Percentiles rank a stretch among this genome's conserved stretches.
These are phyloP conservation scores for Sphagnurus paluster DNA, from an alignment of 1,284 basidiomycete species.

Conservation along the genomic window DNA sequence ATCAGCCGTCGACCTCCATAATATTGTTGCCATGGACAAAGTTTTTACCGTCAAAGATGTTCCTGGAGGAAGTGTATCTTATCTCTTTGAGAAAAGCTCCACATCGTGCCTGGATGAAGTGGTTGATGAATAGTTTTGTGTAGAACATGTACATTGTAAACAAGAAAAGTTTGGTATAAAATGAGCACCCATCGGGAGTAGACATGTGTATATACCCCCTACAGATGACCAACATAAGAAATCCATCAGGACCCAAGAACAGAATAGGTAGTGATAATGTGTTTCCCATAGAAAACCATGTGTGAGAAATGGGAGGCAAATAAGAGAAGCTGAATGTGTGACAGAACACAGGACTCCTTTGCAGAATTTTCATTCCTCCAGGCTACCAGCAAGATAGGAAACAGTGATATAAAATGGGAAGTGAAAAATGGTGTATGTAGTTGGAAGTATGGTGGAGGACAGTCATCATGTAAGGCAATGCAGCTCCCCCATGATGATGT, in stretches of 20 bases:
- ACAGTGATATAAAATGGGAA: neutral
- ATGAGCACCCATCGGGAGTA: neutral
- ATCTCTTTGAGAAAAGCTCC: constrained; percentile 65
- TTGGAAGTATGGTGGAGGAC: too few species aligned
- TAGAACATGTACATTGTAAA: neutral
- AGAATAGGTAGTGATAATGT: too few species aligned
- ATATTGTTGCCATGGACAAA: constrained; percentile 37
- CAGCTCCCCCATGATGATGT: neutral
- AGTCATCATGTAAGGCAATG: neutral
- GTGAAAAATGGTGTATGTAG: neutral
- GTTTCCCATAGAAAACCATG: too few species aligned
- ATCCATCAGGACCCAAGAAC: too few species aligned
- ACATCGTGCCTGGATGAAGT: constrained; percentile 11
- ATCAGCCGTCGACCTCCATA: constrained; percentile 45
- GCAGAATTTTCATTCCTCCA: neutral
- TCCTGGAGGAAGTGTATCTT: constrained; percentile 68
- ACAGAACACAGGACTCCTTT: neutral
- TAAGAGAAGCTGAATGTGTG: too few species aligned
- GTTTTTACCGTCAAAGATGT: constrained; percentile 42
- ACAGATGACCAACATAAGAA: too few species aligned
- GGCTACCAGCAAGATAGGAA: neutral
- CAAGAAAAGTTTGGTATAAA: neutral
- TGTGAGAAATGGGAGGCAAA: too few species aligned
- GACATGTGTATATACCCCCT: too few species aligned
- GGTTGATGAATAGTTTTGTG: constrained; percentile 8